phyloP scores from a whole-genome alignment of 257 asterid species.

The Salvia splendens region DNA sequence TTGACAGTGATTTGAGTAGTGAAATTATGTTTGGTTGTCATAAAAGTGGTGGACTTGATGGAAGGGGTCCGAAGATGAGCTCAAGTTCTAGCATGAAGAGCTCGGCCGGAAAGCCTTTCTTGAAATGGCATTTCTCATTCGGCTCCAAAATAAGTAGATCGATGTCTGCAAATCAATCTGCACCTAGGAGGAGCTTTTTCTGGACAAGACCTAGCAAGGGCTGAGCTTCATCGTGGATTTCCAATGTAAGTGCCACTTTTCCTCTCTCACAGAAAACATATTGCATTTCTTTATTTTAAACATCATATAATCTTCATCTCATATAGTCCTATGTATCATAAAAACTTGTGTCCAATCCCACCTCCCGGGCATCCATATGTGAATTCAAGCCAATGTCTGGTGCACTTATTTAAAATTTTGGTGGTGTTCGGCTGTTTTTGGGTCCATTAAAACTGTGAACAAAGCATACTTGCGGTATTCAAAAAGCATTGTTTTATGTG shows the following conservation, averaged over 20 bases:
- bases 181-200: constrained; percentile 56
- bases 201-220: constrained; percentile 73
- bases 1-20: constrained; percentile 58
- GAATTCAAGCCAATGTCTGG: too few species aligned
- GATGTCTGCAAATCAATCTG: constrained; percentile 49
- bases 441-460: too few species aligned
- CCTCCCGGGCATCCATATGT: too few species aligned
- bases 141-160: constrained; percentile 63
- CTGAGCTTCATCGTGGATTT: constrained; percentile 38
- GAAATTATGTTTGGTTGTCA: constrained; percentile 52
- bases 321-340: background rate
- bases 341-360: too few species aligned
- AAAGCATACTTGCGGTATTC: too few species aligned
- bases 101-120: constrained; percentile 62
- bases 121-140: constrained; percentile 79
- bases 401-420: too few species aligned
- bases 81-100: constrained; percentile 71
- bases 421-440: too few species aligned
- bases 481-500: too few species aligned
- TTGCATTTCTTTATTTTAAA: background rate
- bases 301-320: background rate
- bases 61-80: constrained; percentile 58
- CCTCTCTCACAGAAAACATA: background rate
- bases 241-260: constrained; percentile 36
- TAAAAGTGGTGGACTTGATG: constrained; percentile 51